These are phyloP conservation scores for Globisporangium spinosum DNA, from an alignment of 352 stramenopile genomes.

Conservation along the genomic window DNA sequence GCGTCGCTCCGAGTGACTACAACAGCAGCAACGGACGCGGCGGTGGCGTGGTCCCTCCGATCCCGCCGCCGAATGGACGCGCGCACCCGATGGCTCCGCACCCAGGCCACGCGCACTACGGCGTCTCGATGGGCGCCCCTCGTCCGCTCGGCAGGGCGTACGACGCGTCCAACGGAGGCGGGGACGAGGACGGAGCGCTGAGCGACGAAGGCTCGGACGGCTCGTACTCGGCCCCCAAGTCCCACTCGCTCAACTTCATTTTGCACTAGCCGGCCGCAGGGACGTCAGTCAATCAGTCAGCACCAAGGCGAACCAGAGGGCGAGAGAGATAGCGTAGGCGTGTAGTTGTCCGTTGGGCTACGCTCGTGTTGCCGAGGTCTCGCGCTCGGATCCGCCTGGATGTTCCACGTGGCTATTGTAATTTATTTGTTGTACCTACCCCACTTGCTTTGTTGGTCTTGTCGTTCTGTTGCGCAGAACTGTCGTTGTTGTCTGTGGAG, in stretches of 20 bases:
- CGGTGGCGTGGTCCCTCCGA: neutral
- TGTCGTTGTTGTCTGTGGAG: neutral
- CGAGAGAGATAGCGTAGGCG: neutral
- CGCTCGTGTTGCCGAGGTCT: neutral
- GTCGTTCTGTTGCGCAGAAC: neutral
- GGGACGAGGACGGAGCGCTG: conserved; percentile 19
- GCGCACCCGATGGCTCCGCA: conserved; percentile 9
- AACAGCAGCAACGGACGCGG: conserved; percentile 8
- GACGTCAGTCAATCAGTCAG: neutral
- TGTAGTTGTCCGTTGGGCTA: neutral
- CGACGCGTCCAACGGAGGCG: conserved; percentile 17
- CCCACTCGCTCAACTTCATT: conserved; percentile 83
- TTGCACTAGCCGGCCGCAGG: conserved; percentile 37
- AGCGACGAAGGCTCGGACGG: conserved; percentile 64
- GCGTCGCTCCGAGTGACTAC: neutral
- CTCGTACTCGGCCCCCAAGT: conserved; percentile 54
- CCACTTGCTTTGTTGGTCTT: neutral
- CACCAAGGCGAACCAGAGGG: neutral
- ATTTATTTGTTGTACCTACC: conserved; percentile 9
- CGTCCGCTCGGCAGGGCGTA: conserved; percentile 20
- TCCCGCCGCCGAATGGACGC: conserved; percentile 11
- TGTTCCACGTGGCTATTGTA: conserved; percentile 9
- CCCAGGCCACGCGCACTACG: conserved; percentile 1
- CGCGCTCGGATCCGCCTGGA: conserved; percentile 1
- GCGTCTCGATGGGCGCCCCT: neutral